These are phyloP conservation scores for Podospora australis DNA, from an alignment of 495 filamentous ascomycete species.

Conservation along the genomic window DNA sequence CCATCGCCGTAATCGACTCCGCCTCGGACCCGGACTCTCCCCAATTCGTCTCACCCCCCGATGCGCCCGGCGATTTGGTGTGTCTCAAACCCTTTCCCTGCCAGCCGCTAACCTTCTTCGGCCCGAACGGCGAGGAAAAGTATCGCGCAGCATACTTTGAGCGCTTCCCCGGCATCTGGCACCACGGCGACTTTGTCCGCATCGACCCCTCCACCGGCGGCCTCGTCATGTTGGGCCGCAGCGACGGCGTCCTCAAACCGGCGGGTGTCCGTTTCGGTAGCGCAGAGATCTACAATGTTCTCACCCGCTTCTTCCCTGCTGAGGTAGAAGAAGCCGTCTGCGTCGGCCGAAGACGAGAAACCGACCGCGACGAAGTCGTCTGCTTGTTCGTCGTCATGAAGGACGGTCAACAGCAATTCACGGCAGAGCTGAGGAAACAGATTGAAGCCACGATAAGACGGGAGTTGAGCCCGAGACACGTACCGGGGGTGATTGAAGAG, in stretches of 20 bases:
- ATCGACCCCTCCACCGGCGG: slow-evolving; percentile 69
- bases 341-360: slow-evolving; percentile 65
- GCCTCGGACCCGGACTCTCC: slow-evolving; percentile 31
- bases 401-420: slow-evolving; percentile 43
- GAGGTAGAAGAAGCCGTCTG: slow-evolving; percentile 80
- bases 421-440: slow-evolving; percentile 43
- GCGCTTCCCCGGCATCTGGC: slow-evolving; percentile 70
- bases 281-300: slow-evolving; percentile 87
- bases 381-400: slow-evolving; percentile 78
- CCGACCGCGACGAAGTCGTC: slow-evolving; percentile 76
- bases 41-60: slow-evolving; percentile 41
- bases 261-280: slow-evolving; percentile 71
- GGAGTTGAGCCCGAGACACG: slow-evolving; percentile 79
- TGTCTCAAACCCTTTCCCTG: slow-evolving; percentile 83
- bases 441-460: slow-evolving; percentile 60
- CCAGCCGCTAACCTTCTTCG: slow-evolving; percentile 87
- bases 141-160: slow-evolving; percentile 87
- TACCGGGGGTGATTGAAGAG: slow-evolving; percentile 73
- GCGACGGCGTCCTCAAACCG: slow-evolving; percentile 74
- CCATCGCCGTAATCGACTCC: slow-evolving; percentile 68
- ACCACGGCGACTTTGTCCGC: slow-evolving; percentile 89
- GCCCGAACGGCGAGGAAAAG: slow-evolving; percentile 57
- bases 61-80: slow-evolving; percentile 82
- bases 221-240: slow-evolving; percentile 73
- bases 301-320: slow-evolving; percentile 69